Evolutionary conservation across 768 basidiomycete species (phyloP).

Genomic region (Symmetrospora coprosmae): DNA sequence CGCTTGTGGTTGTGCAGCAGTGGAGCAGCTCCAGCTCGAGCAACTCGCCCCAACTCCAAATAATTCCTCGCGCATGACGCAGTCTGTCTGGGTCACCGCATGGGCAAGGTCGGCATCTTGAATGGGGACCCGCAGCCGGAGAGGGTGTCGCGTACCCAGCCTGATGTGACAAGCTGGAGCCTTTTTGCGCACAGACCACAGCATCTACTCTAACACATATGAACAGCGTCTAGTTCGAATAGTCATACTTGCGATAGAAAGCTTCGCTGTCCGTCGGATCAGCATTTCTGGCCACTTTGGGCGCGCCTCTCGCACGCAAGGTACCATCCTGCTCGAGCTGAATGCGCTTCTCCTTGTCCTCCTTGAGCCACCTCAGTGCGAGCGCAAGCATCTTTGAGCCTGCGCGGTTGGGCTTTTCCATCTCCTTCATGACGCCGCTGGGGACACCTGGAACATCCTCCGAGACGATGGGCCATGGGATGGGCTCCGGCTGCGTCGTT

Average conservation of each 20-base stretch:
- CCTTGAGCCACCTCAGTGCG: slow-evolving; percentile 73
- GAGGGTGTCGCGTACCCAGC: too few species aligned
- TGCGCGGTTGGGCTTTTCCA: slow-evolving; percentile 25
- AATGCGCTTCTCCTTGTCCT: slow-evolving; percentile 51
- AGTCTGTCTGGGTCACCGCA: too few species aligned
- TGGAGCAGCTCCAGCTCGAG: too few species aligned
- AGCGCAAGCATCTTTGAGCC: slow-evolving; percentile 49
- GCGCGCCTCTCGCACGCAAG: slow-evolving; percentile 44
- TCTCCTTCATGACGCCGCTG: slow-evolving; percentile 14
- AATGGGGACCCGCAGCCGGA: too few species aligned
- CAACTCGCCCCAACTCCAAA: too few species aligned
- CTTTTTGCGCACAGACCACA: too few species aligned
- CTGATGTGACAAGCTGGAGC: too few species aligned
- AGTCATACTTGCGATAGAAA: slow-evolving; percentile 65
- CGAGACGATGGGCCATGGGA: slow-evolving; percentile 51
- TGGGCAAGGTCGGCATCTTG: too few species aligned
- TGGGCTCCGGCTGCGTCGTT: slow-evolving; percentile 50
- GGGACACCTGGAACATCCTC: slow-evolving; percentile 23
- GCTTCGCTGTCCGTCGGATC: slow-evolving; percentile 62
- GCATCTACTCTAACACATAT: too few species aligned
- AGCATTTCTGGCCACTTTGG: slow-evolving; percentile 44
- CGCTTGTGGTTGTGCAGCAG: too few species aligned
- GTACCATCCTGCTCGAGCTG: slow-evolving; percentile 45
- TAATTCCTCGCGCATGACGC: too few species aligned
- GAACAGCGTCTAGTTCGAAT: too few species aligned